Evolutionary conservation across 2,329 filamentous ascomycete species (phyloP).

Genomic region (Fusarium citri): DNA sequence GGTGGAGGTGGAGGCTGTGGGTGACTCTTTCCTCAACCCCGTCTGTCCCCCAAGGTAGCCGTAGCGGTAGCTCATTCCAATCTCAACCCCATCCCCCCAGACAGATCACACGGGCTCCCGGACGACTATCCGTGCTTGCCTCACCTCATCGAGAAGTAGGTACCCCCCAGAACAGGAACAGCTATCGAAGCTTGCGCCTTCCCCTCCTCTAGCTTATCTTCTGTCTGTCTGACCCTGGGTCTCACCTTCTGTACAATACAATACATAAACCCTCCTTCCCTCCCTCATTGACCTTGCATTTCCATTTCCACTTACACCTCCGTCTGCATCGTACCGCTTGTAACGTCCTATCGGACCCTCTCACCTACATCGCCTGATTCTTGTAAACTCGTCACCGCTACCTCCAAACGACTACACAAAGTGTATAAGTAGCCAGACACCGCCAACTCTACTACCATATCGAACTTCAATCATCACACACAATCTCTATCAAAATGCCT

Average conservation of each 20-base stretch:
- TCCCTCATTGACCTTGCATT: conserved; percentile 17
- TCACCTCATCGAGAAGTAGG: conserved; percentile 15
- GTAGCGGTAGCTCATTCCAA: conserved; percentile 20
- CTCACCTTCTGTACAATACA: conserved; percentile 7
- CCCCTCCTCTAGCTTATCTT: conserved; percentile 22
- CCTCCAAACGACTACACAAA: conserved; percentile 7
- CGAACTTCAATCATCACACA: neutral
- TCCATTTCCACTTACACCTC: conserved; percentile 21
- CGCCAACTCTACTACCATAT: conserved; percentile 10
- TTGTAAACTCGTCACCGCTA: conserved; percentile 32
- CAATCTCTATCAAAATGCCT: conserved; percentile 54
- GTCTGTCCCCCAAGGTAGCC: neutral
- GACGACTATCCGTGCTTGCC: conserved; percentile 23
- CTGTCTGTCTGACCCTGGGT: conserved; percentile 5
- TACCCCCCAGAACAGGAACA: neutral
- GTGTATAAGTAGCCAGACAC: conserved; percentile 36
- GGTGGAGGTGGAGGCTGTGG: conserved; percentile 21
- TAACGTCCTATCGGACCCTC: conserved; percentile 2
- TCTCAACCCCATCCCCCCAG: conserved; percentile 12
- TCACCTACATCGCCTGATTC: conserved; percentile 27
- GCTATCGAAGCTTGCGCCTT: conserved; percentile 26
- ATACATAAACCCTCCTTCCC: conserved; percentile 35
- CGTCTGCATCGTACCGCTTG: conserved; percentile 7
- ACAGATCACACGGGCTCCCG: conserved; percentile 31
- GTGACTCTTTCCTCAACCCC: conserved; percentile 24